A percentile compares a stretch with the other conserved stretches of the same genome.
These are phyloP conservation scores for Phalaenopsis aphrodite DNA, from an alignment of 106 monocot species.

Conservation along the genomic window DNA sequence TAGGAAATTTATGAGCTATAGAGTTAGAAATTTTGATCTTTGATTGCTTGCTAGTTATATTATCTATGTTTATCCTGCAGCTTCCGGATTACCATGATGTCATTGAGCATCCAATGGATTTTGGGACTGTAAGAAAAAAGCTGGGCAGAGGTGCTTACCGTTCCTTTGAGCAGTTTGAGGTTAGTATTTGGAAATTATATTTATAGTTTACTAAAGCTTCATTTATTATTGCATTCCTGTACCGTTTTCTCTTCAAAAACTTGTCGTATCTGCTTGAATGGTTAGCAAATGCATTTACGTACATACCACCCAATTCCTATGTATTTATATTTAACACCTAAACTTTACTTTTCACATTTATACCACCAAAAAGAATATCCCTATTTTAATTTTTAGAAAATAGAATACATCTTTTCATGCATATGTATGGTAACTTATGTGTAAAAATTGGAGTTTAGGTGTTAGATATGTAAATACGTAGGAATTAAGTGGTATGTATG, in stretches of 20 bases:
- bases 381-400: too few relatives aligned
- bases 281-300: too few relatives aligned
- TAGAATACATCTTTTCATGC: too few relatives aligned
- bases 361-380: too few relatives aligned
- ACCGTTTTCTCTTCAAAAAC: background rate
- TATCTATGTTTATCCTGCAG: constrained; percentile 30
- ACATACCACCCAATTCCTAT: too few relatives aligned
- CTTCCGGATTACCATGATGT: constrained; percentile 87
- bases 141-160: constrained; percentile 40
- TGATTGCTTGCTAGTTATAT: background rate
- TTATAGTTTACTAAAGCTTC: background rate
- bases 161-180: constrained; percentile 93
- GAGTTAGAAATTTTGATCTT: background rate
- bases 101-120: constrained; percentile 95
- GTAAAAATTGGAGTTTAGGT: too few relatives aligned
- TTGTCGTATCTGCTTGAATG: background rate
- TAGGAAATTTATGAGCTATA: background rate
- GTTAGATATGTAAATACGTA: too few relatives aligned
- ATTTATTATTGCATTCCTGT: background rate
- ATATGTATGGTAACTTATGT: too few relatives aligned
- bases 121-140: constrained; percentile 75
- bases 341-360: too few relatives aligned
- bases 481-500: too few relatives aligned
- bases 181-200: constrained; percentile 8
- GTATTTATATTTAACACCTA: too few relatives aligned